phyloP scores from a whole-genome alignment of 805 yeast species.

The Clavispora fructus region DNA sequence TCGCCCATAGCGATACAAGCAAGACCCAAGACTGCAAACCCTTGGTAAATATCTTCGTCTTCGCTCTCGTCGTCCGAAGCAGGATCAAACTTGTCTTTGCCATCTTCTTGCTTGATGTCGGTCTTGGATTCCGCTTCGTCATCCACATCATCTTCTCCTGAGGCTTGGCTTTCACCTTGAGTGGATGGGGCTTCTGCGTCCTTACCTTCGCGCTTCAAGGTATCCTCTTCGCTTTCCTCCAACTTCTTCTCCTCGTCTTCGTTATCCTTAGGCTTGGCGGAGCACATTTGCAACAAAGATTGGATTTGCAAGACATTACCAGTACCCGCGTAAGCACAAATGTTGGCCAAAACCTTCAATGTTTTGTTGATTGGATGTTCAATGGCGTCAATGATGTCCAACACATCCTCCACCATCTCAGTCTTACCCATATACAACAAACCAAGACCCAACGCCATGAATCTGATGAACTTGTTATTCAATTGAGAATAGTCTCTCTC shows the following conservation, averaged over 20 bases:
- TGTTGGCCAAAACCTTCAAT: conserved; percentile 81
- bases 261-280: conserved; percentile 59
- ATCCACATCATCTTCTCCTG: conserved; percentile 6
- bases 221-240: conserved; percentile 40
- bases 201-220: conserved; percentile 14
- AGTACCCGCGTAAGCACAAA: conserved; percentile 95
- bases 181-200: conserved; percentile 20
- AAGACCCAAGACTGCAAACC: conserved; percentile 89
- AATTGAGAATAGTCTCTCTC: conserved; percentile 79
- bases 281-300: conserved; percentile 80
- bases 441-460: conserved; percentile 89
- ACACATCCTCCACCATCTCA: conserved; percentile 88
- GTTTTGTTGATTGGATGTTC: conserved; percentile 92
- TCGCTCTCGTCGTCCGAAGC: conserved; percentile 23
- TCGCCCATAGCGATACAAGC: conserved; percentile 97
- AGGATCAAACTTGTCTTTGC: conserved; percentile 12
- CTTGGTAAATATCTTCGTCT: conserved; percentile 61
- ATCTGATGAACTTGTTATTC: conserved; percentile 80
- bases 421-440: conserved; percentile 88
- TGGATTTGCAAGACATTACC: conserved; percentile 96
- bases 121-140: conserved; percentile 15
- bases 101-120: neutral
- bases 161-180: conserved; percentile 13
- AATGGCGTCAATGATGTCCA: conserved; percentile 90
- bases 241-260: conserved; percentile 57